Percentiles rank a stretch among this genome's conserved stretches.
Conservation (phyloP, 163 green algal species). For the Volvox carteri region DNA sequence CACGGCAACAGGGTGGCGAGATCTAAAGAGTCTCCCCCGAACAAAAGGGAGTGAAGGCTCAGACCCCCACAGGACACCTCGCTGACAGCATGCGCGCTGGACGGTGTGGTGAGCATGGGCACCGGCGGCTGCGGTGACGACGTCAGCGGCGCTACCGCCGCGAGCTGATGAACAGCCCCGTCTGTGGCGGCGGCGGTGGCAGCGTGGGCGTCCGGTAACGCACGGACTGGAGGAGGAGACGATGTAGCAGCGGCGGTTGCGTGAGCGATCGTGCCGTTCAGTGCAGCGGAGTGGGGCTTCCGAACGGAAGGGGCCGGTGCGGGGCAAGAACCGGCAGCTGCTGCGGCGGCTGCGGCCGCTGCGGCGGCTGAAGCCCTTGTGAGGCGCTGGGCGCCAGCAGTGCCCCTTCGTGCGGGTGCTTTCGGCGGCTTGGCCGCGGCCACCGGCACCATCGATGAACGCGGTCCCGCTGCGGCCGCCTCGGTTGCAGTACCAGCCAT, state of each 20-base stretch:
- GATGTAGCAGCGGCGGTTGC: not conserved
- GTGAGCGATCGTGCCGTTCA: not conserved
- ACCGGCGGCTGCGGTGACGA: not conserved
- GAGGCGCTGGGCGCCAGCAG: not conserved
- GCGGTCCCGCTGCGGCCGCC: not conserved
- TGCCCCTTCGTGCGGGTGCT: not conserved
- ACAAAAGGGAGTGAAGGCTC: slow-evolving; percentile 8
- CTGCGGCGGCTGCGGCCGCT: not conserved
- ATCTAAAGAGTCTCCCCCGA: not conserved
- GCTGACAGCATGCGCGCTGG: not conserved
- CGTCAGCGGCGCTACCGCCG: not conserved
- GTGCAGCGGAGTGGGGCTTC: not conserved
- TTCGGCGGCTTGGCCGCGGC: not conserved
- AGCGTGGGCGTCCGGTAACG: not conserved
- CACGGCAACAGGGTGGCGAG: slow-evolving; percentile 21
- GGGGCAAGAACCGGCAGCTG: not conserved
- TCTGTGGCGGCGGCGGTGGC: not conserved
- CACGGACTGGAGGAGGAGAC: not conserved
- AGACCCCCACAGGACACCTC: not conserved
- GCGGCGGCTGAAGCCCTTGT: not conserved
- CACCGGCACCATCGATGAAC: not conserved
- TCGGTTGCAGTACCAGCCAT: not conserved
- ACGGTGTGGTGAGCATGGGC: not conserved
- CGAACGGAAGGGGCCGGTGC: too few species aligned
- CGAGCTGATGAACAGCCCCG: too few species aligned